Percentiles rank a stretch among this genome's conserved stretches.
phyloP scores from a whole-genome alignment of 208 protist species.

The Trypanosoma lewisi region DNA sequence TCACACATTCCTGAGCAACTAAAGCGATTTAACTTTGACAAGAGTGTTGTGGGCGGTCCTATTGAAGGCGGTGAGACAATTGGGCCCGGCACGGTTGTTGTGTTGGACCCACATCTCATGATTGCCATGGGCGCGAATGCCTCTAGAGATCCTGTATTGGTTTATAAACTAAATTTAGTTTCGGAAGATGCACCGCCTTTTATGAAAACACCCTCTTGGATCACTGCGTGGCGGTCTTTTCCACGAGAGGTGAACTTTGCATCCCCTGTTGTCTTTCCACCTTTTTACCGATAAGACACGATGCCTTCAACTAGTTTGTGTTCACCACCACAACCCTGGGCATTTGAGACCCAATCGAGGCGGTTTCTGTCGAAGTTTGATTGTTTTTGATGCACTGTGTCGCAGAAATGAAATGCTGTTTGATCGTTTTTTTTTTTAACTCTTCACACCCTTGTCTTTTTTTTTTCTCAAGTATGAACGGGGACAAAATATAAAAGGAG shows the following conservation, averaged over 20 bases:
- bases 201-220: conserved; percentile 70
- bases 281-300: conserved; percentile 29
- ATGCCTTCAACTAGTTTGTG: background rate
- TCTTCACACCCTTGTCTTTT: conserved; percentile 1
- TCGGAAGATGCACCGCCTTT: conserved; percentile 43
- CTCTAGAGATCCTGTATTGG: conserved; percentile 40
- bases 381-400: too few relatives aligned
- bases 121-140: conserved; percentile 76
- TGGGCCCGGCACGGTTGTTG: conserved; percentile 60
- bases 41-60: conserved; percentile 35
- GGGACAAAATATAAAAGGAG: too few relatives aligned
- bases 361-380: too few relatives aligned
- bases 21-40: conserved; percentile 70
- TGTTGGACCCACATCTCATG: conserved; percentile 80
- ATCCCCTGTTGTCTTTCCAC: conserved; percentile 75
- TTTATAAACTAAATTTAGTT: conserved; percentile 77
- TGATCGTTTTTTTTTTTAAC: conserved; percentile 1
- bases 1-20: conserved; percentile 70
- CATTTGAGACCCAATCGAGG: too few relatives aligned
- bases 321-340: too few relatives aligned
- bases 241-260: conserved; percentile 71
- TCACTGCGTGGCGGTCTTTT: conserved; percentile 72
- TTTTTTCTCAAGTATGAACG: background rate
- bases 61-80: conserved; percentile 28
- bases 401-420: background rate